Conservation (phyloP, 306 rosid genomes). For the Amphicarpaea edgeworthii region DNA sequence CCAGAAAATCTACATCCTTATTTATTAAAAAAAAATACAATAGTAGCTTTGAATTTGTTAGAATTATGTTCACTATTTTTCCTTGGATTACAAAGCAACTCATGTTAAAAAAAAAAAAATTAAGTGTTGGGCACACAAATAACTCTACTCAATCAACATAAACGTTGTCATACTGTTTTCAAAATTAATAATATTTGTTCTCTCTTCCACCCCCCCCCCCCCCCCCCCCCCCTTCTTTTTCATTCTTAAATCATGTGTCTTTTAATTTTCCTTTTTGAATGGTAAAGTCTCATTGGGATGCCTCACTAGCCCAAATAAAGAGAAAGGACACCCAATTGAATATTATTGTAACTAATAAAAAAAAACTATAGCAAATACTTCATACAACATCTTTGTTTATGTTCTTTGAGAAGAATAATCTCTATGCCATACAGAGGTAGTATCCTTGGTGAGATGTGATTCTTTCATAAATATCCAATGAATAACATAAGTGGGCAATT, state of each 20-base stretch:
- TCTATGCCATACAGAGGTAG: conserved; percentile 1
- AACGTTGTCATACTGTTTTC: conserved; percentile 3
- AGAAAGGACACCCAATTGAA: not conserved
- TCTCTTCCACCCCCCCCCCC: not conserved
- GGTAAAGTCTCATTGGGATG: conserved; percentile 22
- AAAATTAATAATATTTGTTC: conserved; percentile 1
- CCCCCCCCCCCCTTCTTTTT: no score
- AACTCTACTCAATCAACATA: conserved; percentile 22
- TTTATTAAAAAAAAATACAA: not conserved
- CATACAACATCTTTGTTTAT: conserved; percentile 16
- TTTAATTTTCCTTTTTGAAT: conserved; percentile 10
- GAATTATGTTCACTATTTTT: conserved; percentile 2
- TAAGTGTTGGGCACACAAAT: not conserved
- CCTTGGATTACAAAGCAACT: conserved; percentile 28
- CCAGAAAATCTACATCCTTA: conserved; percentile 22
- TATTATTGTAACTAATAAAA: not conserved
- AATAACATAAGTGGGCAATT: conserved; percentile 2
- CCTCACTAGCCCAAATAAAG: conserved; percentile 24
- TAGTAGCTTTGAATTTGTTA: conserved; percentile 26
- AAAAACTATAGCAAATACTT: not conserved
- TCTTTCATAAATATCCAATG: conserved; percentile 23
- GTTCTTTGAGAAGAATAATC: conserved; percentile 30
- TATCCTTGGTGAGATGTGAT: conserved; percentile 15
- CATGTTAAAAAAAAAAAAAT: conserved; percentile 6
- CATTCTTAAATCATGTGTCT: not conserved